Evolutionary conservation across 2,329 filamentous ascomycete genomes (phyloP), one percentile per base, ranked within the genome.

Genomic region (Coleophoma crateriformis): DNA sequence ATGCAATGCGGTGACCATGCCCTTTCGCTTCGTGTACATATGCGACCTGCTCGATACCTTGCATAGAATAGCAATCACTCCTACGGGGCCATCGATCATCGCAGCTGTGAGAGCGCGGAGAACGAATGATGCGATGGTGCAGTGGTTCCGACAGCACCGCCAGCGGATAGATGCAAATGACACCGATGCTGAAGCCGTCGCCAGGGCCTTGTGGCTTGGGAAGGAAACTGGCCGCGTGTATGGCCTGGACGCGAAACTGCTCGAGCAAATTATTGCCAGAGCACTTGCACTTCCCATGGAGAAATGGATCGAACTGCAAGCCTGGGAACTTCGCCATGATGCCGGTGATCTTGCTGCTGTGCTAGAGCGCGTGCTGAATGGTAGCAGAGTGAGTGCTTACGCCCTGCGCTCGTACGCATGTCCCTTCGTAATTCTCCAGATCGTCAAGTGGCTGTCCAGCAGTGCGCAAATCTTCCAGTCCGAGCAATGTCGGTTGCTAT

Each of bases 221-320:
- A 83, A 78, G 55, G 77, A 90, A 47, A 84, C 82, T 3, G 90
- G 95, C 62, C 79, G 89, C 27, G 87, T 92, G 2, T 95, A 91
- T 63, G 78, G 75, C 35, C 73, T 95, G 1, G 81, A 88, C 60
- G 71, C 79, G 32, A 63, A 69, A 8, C 74, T 71, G 0, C 72
- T 96, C 0, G 79, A 84, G 49, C 80, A 76, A 46, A 78, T 88
- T n/a, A 74, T 96, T 14, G 79, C 76, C 3, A 78, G 83, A 33
- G 79, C 81, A 17, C 72, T 92, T n/a, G 67, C 76, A 4, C 74
- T 95, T 20, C 82, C 85, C 1, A 68, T 71, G 3, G 80, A 77
- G 3, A 78, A 88, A 13, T 72, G 77, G 27, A 68, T 70, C 13
- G 77, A 88, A 41, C 73, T 96, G 11, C 70, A 79, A 33, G 71